These are phyloP conservation scores for Stagonosporopsis chrysanthemi DNA, from an alignment of 2,329 filamentous ascomycete species.

Conservation along the genomic window DNA sequence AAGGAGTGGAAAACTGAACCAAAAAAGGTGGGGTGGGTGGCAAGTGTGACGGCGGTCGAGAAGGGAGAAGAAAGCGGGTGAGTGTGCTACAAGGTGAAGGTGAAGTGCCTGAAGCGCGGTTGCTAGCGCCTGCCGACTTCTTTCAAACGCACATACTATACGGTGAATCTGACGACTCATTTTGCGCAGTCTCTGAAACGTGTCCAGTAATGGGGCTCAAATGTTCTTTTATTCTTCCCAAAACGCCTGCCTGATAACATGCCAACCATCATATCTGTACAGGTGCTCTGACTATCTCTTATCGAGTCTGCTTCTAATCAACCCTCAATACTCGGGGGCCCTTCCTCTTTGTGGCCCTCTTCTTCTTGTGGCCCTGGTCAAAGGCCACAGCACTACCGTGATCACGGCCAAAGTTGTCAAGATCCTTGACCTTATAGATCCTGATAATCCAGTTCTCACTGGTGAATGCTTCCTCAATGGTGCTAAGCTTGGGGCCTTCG, in stretches of 20 bases:
- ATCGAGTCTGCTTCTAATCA: slow-evolving; percentile 60
- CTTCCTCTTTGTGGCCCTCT: slow-evolving; percentile 75
- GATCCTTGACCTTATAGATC: slow-evolving; percentile 99
- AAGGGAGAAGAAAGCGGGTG: not conserved
- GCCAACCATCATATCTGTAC: slow-evolving; percentile 38
- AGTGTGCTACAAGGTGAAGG: not conserved
- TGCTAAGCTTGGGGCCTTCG: slow-evolving; percentile 83
- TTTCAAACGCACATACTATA: not conserved
- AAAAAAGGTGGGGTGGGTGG: not conserved
- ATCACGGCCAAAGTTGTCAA: slow-evolving; percentile 93
- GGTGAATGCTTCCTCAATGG: slow-evolving; percentile 95
- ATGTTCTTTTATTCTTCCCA: slow-evolving; percentile 38
- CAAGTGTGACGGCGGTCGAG: not conserved
- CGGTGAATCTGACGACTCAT: not conserved
- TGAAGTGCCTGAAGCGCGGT: not conserved
- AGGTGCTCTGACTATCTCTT: slow-evolving; percentile 34
- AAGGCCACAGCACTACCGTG: slow-evolving; percentile 75
- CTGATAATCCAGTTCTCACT: slow-evolving; percentile 99
- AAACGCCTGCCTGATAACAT: slow-evolving; percentile 37
- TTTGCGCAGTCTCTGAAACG: not conserved
- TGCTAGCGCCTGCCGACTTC: not conserved
- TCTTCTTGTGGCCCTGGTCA: slow-evolving; percentile 83
- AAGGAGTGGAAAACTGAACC: not conserved
- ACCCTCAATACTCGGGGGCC: slow-evolving; percentile 75
- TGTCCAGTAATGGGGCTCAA: slow-evolving; percentile 4